These are phyloP conservation scores for Yamadazyma dendronema DNA, from an alignment of 1,139 yeast genomes.

Conservation along the genomic window DNA sequence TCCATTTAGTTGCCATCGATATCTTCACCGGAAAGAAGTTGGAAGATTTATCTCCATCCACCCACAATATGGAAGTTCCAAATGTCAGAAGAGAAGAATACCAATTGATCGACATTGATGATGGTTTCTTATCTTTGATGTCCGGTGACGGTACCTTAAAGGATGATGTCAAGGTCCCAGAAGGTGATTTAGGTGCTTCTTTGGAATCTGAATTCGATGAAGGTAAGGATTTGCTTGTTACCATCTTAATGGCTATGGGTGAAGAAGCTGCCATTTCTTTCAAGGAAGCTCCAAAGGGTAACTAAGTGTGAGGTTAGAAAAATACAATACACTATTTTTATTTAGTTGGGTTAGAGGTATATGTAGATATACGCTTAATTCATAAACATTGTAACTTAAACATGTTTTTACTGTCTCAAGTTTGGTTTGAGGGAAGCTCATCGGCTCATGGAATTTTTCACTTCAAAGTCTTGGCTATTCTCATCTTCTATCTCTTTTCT, in stretches of 20 bases:
- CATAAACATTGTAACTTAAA: neutral
- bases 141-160: conserved; percentile 96
- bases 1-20: conserved; percentile 97
- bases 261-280: conserved; percentile 98
- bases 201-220: conserved; percentile 91
- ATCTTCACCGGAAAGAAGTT: conserved; percentile 99
- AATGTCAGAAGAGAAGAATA: conserved; percentile 91
- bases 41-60: conserved; percentile 99
- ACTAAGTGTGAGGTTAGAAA: neutral
- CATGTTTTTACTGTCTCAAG: neutral
- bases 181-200: conserved; percentile 93
- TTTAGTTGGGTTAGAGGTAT: neutral
- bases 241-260: conserved; percentile 97
- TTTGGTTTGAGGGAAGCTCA: too few species aligned
- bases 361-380: neutral
- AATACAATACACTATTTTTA: neutral
- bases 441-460: too few species aligned
- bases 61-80: conserved; percentile 99
- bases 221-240: conserved; percentile 95
- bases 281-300: conserved; percentile 87
- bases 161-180: conserved; percentile 98
- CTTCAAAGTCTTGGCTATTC: too few species aligned
- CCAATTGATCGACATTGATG: conserved; percentile 98
- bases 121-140: conserved; percentile 97
- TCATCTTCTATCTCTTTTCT: too few species aligned